Conservation (phyloP, 140 eudicot species). For the Ambrosia hybrid region DNA sequence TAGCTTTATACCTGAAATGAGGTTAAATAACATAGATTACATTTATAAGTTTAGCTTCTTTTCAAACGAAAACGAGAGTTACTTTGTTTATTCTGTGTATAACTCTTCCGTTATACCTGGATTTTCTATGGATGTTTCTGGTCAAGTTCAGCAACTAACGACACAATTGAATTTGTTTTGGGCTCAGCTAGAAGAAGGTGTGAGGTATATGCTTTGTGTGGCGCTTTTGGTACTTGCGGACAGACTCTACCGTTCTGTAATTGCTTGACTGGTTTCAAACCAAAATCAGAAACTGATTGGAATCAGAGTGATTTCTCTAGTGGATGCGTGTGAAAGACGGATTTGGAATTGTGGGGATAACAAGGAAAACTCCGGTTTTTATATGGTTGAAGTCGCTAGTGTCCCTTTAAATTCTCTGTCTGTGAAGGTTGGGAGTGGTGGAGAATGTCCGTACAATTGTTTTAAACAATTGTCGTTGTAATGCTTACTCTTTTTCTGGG, state of each 20-base stretch:
- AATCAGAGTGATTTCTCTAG: slow-evolving; percentile 51
- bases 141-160: slow-evolving; percentile 46
- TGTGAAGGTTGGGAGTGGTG: slow-evolving; percentile 21
- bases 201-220: slow-evolving; percentile 60
- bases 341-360: slow-evolving; percentile 43
- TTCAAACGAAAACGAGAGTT: slow-evolving; percentile 54
- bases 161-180: slow-evolving; percentile 57
- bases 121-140: slow-evolving; percentile 57
- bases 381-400: slow-evolving; percentile 10
- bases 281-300: slow-evolving; percentile 45
- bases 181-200: slow-evolving; percentile 63
- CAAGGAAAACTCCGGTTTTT: slow-evolving; percentile 28
- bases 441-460: slow-evolving; percentile 44
- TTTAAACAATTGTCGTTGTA: slow-evolving; percentile 41
- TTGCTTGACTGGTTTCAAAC: slow-evolving; percentile 60
- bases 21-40: slow-evolving; percentile 31
- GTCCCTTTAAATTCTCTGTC: slow-evolving; percentile 32
- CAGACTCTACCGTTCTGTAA: slow-evolving; percentile 38
- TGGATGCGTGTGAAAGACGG: slow-evolving; percentile 56
- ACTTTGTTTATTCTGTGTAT: slow-evolving; percentile 48
- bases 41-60: slow-evolving; percentile 48
- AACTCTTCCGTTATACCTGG: slow-evolving; percentile 42
- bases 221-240: slow-evolving; percentile 57
- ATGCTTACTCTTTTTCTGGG: slow-evolving; percentile 45
- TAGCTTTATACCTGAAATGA: slow-evolving; percentile 62